Evolutionary conservation across 2,329 filamentous ascomycete genomes (phyloP), one percentile per base, ranked within the genome.

Genomic region (Penicillium palitans): DNA sequence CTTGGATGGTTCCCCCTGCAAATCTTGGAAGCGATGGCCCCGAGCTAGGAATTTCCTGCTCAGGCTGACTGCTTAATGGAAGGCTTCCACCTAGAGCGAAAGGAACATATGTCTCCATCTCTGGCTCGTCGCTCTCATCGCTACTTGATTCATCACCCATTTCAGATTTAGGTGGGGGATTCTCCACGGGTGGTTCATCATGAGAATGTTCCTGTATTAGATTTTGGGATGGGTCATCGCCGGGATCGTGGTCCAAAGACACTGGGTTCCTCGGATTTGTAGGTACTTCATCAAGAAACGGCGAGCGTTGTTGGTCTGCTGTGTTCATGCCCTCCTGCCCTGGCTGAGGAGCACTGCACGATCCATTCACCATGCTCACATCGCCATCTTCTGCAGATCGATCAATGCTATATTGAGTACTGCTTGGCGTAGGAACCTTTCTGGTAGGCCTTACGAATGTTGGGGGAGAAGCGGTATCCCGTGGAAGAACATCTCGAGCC

Each of bases 101-200:
- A 21, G 73, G 73, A n/a, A 76, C 60, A 53, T 68, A 69, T 15
- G 67, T 68, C 48, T 75, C 72, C 74, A 76, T 74, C 24, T 69
- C 63, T 7, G 71, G 71, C 7, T 75, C 72, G 6, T 74, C 70
- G 47, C 70, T 71, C 49, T 68, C 65, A 35, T 53, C 52, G 41
- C 66, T 65, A 41, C 50, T 54, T 19, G 61, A 64, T 29, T 64
- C 59, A 31, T 58, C 52, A 10, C 17, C 7, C 4, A 35, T 21
- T 13, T 52, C 51, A 21, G 25, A n/a, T 5, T 3, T 13, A 31
- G 24, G 6, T 9, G 33, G 13, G 12, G 35, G 35, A 6, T 19
- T 31, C 19, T 25, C 29, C 1, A 27, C 10, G 9, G 17, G 13
- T 17, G 8, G 2, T 42, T 53, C 33, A 7, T n/a, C 13, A 9